Percentiles rank a stretch among this genome's conserved stretches.
These are phyloP conservation scores for Lasiodiplodia hormozganensis DNA, from an alignment of 2,329 filamentous ascomycete species.

Conservation along the genomic window DNA sequence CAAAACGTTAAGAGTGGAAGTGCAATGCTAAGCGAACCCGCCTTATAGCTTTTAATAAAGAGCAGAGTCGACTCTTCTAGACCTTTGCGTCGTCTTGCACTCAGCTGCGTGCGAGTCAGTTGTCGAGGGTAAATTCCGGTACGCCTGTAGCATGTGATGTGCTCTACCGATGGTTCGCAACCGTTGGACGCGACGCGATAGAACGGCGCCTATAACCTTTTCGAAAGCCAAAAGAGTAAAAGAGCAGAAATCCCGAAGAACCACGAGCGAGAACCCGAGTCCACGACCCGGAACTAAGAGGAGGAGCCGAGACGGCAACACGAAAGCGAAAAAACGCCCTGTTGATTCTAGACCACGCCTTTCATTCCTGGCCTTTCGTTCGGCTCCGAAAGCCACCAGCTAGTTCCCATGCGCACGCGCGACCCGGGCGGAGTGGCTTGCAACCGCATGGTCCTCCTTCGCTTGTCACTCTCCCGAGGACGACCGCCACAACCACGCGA, in stretches of 20 bases:
- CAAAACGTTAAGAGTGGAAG: no score
- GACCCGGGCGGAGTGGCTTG: neutral
- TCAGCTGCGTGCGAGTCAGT: no score
- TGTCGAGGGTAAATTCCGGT: no score
- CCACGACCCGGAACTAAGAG: neutral
- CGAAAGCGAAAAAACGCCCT: neutral
- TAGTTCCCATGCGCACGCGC: neutral
- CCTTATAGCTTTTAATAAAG: no score
- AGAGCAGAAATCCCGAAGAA: neutral
- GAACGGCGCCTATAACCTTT: no score
- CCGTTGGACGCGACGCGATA: no score
- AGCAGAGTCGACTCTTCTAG: no score
- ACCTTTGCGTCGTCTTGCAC: no score
- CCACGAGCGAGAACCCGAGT: neutral
- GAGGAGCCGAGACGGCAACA: neutral
- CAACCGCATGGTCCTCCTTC: neutral
- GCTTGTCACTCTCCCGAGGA: neutral
- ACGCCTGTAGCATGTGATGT: no score
- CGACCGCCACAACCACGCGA: neutral
- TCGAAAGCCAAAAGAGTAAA: neutral
- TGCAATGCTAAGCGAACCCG: no score
- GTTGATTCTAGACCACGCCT: neutral
- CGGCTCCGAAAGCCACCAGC: neutral
- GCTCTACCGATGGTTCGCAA: no score
- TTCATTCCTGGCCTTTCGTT: neutral